Evolutionary conservation across 2,329 filamentous ascomycete species (phyloP), one percentile per base, ranked within the genome.

Genomic region (Cladosporium oxysporum): DNA sequence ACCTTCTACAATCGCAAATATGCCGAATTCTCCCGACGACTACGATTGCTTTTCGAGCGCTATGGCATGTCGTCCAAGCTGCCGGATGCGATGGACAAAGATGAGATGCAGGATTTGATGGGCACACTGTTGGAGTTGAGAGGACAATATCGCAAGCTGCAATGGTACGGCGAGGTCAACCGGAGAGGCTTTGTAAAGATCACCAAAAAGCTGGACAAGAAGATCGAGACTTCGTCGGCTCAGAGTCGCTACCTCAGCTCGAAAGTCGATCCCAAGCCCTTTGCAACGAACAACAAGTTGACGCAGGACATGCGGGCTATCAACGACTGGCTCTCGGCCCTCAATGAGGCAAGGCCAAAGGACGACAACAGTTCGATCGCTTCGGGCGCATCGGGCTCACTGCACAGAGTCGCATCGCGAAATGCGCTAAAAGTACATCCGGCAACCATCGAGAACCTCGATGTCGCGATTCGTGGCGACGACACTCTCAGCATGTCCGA

Each of bases 141-240:
- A 66, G 90, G 89, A 62, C 91, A 96, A 76, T 81, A 98, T 71
- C 87, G 95, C 67, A 98, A 98, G 74, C 83, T 99, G 62, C 91
- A 96, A 78, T 98, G 93, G 93, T 99, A 98, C 76, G 94, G 93
- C 59, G 94, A 98, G 80, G 94, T 98, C 74, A 99, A 99, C 78
- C 88, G 93, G 62, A 86, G 92, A 69, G 95, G 95, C 1, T 99
- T 99, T 75, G 88, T 96, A 77, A 99, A 99, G 82, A 99, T 99
- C 78, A 97, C 95, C 61, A 99, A 99, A 83, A 99, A 99, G 80
- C 83, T 97, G 55, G 95, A 99, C 80, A 99, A 99, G 82, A 97
- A 96, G 81, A 87, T 97, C 2, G 85, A 87, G 55, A 87, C 88
- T 3, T 86, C 89, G 60, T 69, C 71, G 12, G 90, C 91, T 0